Conservation (phyloP, 805 yeast species). For the Spathaspora gorwiae region DNA sequence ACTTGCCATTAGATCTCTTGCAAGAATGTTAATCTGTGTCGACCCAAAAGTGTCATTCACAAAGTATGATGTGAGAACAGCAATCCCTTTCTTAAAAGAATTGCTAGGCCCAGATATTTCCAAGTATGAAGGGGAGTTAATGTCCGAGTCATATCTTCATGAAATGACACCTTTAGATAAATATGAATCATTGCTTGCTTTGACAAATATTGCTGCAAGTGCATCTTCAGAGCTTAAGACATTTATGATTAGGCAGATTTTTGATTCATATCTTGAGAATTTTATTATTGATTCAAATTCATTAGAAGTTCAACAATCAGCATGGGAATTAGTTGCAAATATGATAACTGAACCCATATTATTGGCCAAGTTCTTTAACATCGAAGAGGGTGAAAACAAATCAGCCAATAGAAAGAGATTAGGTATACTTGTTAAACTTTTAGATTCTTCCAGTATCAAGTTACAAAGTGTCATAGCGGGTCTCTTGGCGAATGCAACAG, state of each 20-base stretch:
- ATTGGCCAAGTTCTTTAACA: constrained; percentile 57
- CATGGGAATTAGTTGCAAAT: constrained; percentile 63
- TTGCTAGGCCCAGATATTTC: constrained; percentile 33
- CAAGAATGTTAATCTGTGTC: constrained; percentile 41
- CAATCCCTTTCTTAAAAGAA: constrained; percentile 47
- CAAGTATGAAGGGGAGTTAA: constrained; percentile 10
- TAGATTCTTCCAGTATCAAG: constrained; percentile 26
- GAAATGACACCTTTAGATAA: constrained; percentile 39
- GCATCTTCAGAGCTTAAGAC: constrained; percentile 37
- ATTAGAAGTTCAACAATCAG: constrained; percentile 48
- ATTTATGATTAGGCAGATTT: constrained; percentile 39
- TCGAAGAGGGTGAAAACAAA: constrained; percentile 25
- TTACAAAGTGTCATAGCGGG: constrained; percentile 33
- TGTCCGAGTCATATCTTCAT: constrained; percentile 15
- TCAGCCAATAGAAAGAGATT: constrained; percentile 24
- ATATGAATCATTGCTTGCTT: constrained; percentile 56
- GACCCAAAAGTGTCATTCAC: constrained; percentile 41
- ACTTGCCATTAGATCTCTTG: constrained; percentile 38
- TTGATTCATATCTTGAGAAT: constrained; percentile 43
- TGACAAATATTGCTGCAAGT: constrained; percentile 61
- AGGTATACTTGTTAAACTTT: constrained; percentile 25
- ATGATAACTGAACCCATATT: constrained; percentile 39
- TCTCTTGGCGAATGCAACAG: constrained; percentile 38
- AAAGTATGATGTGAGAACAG: constrained; percentile 35
- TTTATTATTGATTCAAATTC: constrained; percentile 34